Conservation (phyloP, 2,329 filamentous ascomycete species). For the Penicillium sp. region DNA sequence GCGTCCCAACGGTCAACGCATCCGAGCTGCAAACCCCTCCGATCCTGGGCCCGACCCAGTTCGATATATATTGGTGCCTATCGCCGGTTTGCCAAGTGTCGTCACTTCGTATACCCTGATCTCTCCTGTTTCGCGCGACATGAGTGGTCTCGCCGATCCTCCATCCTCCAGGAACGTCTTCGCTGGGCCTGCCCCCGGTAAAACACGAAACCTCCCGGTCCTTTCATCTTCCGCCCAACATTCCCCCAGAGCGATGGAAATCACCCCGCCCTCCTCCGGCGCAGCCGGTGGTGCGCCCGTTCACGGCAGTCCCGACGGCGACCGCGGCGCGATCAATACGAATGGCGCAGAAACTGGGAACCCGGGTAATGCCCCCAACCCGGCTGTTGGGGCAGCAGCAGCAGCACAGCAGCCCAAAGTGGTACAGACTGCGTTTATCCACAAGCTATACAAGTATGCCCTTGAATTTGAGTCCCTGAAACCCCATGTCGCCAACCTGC, state of each 20-base stretch:
- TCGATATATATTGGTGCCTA: constrained; percentile 4
- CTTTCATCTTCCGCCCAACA: constrained; percentile 43
- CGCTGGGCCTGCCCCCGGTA: constrained; percentile 42
- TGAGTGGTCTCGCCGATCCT: constrained; percentile 43
- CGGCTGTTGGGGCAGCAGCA: constrained; percentile 46
- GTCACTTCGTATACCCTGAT: constrained; percentile 1
- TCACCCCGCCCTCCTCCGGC: constrained; percentile 48
- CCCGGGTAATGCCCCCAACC: constrained; percentile 29
- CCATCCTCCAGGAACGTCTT: constrained; percentile 47
- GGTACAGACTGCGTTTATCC: constrained; percentile 96
- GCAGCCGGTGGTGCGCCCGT: constrained; percentile 47
- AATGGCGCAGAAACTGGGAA: constrained; percentile 35
- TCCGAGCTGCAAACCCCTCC: constrained; percentile 10
- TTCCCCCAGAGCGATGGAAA: constrained; percentile 54
- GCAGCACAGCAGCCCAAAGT: constrained; percentile 89
- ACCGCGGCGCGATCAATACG: constrained; percentile 41
- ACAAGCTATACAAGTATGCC: constrained; percentile 94
- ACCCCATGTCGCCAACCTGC: background rate
- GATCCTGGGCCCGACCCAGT: constrained; percentile 12
- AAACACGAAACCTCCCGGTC: constrained; percentile 53
- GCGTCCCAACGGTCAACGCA: constrained; percentile 22
- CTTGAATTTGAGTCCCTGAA: background rate
- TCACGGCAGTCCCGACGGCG: constrained; percentile 50
- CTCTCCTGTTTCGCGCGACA: constrained; percentile 27
- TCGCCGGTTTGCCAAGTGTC: background rate